A percentile compares a stretch with the other conserved stretches of the same genome.
Conservation (phyloP, 305 asterid species). For the Fraxinus sp. region DNA sequence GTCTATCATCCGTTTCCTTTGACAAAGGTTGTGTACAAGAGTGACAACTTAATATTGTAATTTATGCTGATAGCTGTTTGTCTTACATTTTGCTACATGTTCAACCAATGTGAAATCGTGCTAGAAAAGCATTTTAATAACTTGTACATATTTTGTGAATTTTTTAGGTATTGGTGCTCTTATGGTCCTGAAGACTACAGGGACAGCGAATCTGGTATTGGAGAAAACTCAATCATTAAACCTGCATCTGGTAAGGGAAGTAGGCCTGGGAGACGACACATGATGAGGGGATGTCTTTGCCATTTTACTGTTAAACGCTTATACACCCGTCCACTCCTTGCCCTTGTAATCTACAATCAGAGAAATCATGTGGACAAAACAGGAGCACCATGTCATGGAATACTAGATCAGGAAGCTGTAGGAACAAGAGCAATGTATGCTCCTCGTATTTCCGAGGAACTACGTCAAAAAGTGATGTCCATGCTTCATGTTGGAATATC, state of each 20-base stretch:
- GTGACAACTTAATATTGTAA: neutral
- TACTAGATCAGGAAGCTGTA: constrained; percentile 50
- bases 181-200: constrained; percentile 61
- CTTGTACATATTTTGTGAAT: neutral
- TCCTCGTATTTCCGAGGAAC: constrained; percentile 55
- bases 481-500: constrained; percentile 52
- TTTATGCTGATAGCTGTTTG: neutral
- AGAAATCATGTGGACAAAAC: constrained; percentile 48
- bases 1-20: neutral
- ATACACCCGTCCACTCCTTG: constrained; percentile 49
- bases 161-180: constrained; percentile 57
- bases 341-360: constrained; percentile 56
- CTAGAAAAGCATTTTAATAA: neutral
- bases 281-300: constrained; percentile 61
- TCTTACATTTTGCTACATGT: neutral
- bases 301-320: constrained; percentile 56
- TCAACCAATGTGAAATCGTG: neutral
- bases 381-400: constrained; percentile 56
- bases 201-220: constrained; percentile 39
- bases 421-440: constrained; percentile 67
- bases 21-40: neutral
- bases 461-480: constrained; percentile 54
- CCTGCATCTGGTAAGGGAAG: constrained; percentile 60
- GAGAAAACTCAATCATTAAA: constrained; percentile 36
- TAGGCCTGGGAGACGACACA: constrained; percentile 56